Evolutionary conservation across 345 rosid species (phyloP).

Genomic region (Salix viminalis): DNA sequence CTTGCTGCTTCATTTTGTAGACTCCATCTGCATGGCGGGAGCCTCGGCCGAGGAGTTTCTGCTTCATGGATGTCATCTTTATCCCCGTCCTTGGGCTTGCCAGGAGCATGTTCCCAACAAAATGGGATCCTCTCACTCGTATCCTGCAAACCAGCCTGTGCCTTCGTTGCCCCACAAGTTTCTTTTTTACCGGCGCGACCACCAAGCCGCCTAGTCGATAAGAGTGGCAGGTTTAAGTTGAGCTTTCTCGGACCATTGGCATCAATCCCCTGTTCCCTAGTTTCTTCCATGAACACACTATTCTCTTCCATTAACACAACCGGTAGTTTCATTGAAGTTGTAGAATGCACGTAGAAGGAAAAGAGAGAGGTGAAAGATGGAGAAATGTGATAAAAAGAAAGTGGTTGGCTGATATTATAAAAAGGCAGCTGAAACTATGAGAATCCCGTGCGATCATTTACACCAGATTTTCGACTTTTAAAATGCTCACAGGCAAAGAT

Average conservation of each 20-base stretch:
- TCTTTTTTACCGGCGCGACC: slow-evolving; percentile 19
- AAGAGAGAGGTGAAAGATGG: slow-evolving; percentile 4
- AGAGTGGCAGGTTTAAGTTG: slow-evolving; percentile 64
- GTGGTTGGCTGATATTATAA: slow-evolving; percentile 29
- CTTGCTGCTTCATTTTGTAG: slow-evolving; percentile 4
- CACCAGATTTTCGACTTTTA: slow-evolving; percentile 33
- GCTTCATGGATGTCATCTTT: slow-evolving; percentile 20
- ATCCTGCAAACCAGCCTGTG: slow-evolving; percentile 16
- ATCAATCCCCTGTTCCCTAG: slow-evolving; percentile 25
- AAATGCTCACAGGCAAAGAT: slow-evolving; percentile 37
- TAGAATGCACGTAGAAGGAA: slow-evolving; percentile 3
- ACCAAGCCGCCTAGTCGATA: slow-evolving; percentile 54
- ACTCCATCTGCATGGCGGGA: slow-evolving; percentile 55
- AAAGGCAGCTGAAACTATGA: slow-evolving; percentile 33
- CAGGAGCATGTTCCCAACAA: slow-evolving; percentile 84
- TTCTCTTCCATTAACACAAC: slow-evolving; percentile 2
- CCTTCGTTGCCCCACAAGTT: slow-evolving; percentile 7
- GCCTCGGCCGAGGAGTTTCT: slow-evolving; percentile 60
- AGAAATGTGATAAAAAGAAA: not conserved
- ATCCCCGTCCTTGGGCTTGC: slow-evolving; percentile 50
- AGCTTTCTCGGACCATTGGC: slow-evolving; percentile 45
- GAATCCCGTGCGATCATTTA: slow-evolving; percentile 49
- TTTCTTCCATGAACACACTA: slow-evolving; percentile 15
- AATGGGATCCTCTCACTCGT: slow-evolving; percentile 55
- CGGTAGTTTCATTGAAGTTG: not conserved